Conservation (phyloP, 768 basidiomycete species). For the Termitomyces sp. region DNA sequence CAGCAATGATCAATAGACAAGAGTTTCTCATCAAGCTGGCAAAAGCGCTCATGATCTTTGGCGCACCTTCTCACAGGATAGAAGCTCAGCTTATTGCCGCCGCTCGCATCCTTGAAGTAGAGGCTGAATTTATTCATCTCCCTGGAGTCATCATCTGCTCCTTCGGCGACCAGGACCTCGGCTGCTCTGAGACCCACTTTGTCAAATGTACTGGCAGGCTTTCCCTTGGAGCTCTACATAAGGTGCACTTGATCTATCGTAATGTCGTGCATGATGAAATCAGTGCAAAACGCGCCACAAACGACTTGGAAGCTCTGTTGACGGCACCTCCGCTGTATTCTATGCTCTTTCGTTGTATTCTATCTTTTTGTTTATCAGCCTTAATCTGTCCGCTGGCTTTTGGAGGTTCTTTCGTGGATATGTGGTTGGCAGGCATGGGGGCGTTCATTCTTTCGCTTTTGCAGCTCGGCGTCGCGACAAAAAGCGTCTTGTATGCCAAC, state of each 20-base stretch:
- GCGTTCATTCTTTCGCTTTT: conserved; percentile 66
- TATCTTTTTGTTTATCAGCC: conserved; percentile 69
- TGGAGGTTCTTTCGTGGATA: conserved; percentile 78
- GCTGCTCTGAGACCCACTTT: conserved; percentile 86
- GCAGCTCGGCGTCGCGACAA: conserved; percentile 68
- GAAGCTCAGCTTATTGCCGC: conserved; percentile 89
- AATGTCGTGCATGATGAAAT: conserved; percentile 89
- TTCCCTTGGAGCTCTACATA: conserved; percentile 79
- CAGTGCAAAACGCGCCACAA: conserved; percentile 71
- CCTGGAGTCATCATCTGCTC: conserved; percentile 81
- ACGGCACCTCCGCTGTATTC: conserved; percentile 61
- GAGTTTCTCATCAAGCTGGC: conserved; percentile 85
- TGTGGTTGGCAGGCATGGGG: conserved; percentile 72
- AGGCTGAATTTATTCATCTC: conserved; percentile 87
- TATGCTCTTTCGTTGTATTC: conserved; percentile 49
- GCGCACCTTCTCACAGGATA: conserved; percentile 90
- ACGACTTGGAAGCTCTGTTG: conserved; percentile 58
- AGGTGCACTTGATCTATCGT: conserved; percentile 82
- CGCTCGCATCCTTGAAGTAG: conserved; percentile 83
- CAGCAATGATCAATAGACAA: conserved; percentile 78
- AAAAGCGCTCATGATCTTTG: conserved; percentile 84
- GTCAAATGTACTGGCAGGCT: conserved; percentile 75
- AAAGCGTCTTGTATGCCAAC: conserved; percentile 80
- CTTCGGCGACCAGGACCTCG: conserved; percentile 87
- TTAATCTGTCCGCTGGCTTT: conserved; percentile 84